Evolutionary conservation across 495 filamentous ascomycete species (phyloP).

Genomic region (Penicillium angulare): DNA sequence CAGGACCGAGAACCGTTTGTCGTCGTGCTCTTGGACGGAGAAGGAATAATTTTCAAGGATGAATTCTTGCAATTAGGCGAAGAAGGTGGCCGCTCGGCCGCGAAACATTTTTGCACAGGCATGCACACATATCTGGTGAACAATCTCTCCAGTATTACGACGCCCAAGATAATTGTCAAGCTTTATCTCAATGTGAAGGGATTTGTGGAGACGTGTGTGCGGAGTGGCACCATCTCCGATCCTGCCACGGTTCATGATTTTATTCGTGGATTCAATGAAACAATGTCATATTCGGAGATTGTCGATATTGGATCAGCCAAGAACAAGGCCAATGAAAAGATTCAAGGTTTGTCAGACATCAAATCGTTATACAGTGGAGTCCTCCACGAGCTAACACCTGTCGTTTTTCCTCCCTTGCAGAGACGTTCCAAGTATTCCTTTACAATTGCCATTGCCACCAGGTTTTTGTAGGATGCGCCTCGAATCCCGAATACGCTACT

Average conservation of each 20-base stretch:
- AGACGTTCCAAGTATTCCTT: conserved; percentile 64
- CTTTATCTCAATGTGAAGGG: conserved; percentile 68
- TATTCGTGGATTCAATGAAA: conserved; percentile 72
- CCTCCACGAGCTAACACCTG: conserved; percentile 3
- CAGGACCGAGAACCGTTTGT: conserved; percentile 77
- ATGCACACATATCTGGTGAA: conserved; percentile 49
- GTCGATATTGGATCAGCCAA: conserved; percentile 70
- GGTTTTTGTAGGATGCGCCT: conserved; percentile 75
- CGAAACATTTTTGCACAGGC: conserved; percentile 55
- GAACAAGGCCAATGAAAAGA: conserved; percentile 69
- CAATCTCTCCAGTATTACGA: conserved; percentile 44
- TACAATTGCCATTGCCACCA: conserved; percentile 78
- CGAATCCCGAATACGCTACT: conserved; percentile 69
- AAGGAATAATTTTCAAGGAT: conserved; percentile 75
- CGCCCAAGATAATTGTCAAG: conserved; percentile 63
- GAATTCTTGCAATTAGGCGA: conserved; percentile 60
- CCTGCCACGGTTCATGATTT: conserved; percentile 62
- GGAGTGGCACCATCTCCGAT: conserved; percentile 54
- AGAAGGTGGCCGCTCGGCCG: conserved; percentile 70
- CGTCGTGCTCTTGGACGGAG: conserved; percentile 73
- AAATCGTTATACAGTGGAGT: not conserved
- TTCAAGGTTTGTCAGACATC: conserved; percentile 58
- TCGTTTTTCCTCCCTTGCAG: conserved; percentile 39
- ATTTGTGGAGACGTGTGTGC: conserved; percentile 58
- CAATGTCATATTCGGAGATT: conserved; percentile 68